Conservation (phyloP, 2,329 filamentous ascomycete genomes). For the Clonostachys sp. region DNA sequence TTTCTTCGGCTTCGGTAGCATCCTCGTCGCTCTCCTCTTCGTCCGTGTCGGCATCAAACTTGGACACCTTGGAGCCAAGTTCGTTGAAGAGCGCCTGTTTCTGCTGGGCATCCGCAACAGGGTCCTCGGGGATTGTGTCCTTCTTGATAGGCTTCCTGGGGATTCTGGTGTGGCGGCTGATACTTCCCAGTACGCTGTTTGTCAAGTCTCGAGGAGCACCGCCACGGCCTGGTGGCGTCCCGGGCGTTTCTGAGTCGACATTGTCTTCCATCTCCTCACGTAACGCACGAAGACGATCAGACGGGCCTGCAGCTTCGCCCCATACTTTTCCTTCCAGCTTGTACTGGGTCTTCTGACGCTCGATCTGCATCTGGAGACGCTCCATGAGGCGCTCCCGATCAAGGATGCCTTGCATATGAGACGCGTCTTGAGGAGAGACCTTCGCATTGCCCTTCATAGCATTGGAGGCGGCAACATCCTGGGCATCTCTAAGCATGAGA, state of each 20-base stretch:
- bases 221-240: constrained; percentile 39
- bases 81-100: constrained; percentile 64
- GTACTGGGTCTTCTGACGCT: constrained; percentile 95
- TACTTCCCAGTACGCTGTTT: constrained; percentile 69
- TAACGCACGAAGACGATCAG: constrained; percentile 84
- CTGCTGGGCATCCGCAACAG: constrained; percentile 44
- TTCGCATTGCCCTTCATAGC: constrained; percentile 54
- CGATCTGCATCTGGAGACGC: constrained; percentile 88
- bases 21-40: constrained; percentile 42
- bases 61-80: constrained; percentile 71
- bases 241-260: constrained; percentile 32
- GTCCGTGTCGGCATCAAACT: constrained; percentile 69
- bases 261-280: constrained; percentile 91
- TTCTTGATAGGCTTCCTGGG: constrained; percentile 46
- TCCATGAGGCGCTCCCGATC: constrained; percentile 92
- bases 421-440: constrained; percentile 49
- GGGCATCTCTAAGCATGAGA: constrained; percentile 95
- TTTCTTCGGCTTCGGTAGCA: no score
- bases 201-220: constrained; percentile 60
- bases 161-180: constrained; percentile 56
- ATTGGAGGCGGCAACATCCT: constrained; percentile 89
- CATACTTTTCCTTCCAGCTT: constrained; percentile 93
- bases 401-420: constrained; percentile 84
- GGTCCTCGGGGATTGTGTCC: constrained; percentile 22
- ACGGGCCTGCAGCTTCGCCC: constrained; percentile 77